These are phyloP conservation scores for Houttuynia cordata DNA, from an alignment of 164 flowering plant species.

Conservation along the genomic window DNA sequence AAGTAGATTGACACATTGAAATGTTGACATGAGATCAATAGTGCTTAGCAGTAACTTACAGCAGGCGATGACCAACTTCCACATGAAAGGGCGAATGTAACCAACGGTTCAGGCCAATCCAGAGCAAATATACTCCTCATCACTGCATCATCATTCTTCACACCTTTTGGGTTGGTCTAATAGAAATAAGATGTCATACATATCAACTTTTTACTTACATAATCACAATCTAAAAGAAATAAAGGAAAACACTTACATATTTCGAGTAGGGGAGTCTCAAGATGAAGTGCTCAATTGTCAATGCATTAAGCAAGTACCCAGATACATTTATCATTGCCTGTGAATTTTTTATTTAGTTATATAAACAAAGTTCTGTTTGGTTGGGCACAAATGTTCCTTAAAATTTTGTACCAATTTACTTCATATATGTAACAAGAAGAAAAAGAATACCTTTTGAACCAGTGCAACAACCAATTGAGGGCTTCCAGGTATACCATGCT, in stretches of 20 bases:
- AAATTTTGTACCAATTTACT: background rate
- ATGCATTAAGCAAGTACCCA: conserved; percentile 64
- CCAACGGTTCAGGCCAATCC: conserved; percentile 85
- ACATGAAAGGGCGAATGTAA: conserved; percentile 91
- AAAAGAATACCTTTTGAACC: conserved; percentile 63
- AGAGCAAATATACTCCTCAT: conserved; percentile 50
- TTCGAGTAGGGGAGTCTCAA: conserved; percentile 73
- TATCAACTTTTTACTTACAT: too few relatives aligned
- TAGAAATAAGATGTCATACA: background rate
- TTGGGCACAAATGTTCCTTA: background rate
- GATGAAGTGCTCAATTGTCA: conserved; percentile 86
- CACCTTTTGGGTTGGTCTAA: conserved; percentile 48
- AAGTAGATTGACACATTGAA: too few relatives aligned
- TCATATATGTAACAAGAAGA: too few relatives aligned
- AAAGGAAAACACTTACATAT: conserved; percentile 33
- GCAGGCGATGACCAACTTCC: conserved; percentile 98
- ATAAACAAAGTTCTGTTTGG: too few relatives aligned
- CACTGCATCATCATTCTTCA: conserved; percentile 47
- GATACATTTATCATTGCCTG: conserved; percentile 79
- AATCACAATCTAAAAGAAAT: background rate
- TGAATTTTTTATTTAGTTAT: conserved; percentile 1
- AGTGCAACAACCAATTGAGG: conserved; percentile 55
- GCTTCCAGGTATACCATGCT: conserved; percentile 70
- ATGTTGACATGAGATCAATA: background rate
- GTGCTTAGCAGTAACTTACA: conserved; percentile 36